Evolutionary conservation across 768 basidiomycete species (phyloP).

Genomic region (Neoboletus magnificus): DNA sequence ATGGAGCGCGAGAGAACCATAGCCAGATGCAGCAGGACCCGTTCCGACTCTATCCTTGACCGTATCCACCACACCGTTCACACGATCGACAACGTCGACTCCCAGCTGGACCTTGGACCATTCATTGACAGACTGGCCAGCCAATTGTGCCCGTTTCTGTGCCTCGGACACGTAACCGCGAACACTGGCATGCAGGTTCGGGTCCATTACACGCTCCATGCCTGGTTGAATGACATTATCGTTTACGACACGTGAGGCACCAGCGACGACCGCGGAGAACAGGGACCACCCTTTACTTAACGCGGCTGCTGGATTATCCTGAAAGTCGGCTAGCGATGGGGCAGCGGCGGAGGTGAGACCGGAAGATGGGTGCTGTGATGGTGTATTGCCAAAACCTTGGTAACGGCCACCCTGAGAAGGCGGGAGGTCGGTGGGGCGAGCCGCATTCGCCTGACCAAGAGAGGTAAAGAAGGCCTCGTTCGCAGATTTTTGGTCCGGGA

Average conservation of each 20-base stretch:
- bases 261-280: conserved; percentile 81
- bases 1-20: conserved; percentile 45
- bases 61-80: conserved; percentile 64
- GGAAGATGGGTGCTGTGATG: conserved; percentile 67
- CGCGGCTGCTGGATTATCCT: conserved; percentile 82
- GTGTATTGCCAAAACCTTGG: conserved; percentile 87
- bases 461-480: conserved; percentile 87
- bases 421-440: conserved; percentile 72
- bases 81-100: conserved; percentile 78
- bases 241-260: conserved; percentile 73
- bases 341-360: conserved; percentile 75
- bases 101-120: conserved; percentile 78
- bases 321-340: conserved; percentile 76
- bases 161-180: conserved; percentile 70
- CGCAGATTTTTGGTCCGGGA: conserved; percentile 60
- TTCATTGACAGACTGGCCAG: conserved; percentile 65
- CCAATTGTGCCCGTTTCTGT: conserved; percentile 57
- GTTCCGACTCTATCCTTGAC: conserved; percentile 58
- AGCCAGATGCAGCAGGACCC: conserved; percentile 52
- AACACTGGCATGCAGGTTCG: conserved; percentile 71
- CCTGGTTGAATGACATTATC: conserved; percentile 91
- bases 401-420: conserved; percentile 95
- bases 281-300: conserved; percentile 94
- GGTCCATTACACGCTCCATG: conserved; percentile 77
- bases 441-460: conserved; percentile 80